Evolutionary conservation across 148 eudicot species (phyloP), one percentile per base, ranked within the genome.

Genomic region (Simmondsia chinensis): DNA sequence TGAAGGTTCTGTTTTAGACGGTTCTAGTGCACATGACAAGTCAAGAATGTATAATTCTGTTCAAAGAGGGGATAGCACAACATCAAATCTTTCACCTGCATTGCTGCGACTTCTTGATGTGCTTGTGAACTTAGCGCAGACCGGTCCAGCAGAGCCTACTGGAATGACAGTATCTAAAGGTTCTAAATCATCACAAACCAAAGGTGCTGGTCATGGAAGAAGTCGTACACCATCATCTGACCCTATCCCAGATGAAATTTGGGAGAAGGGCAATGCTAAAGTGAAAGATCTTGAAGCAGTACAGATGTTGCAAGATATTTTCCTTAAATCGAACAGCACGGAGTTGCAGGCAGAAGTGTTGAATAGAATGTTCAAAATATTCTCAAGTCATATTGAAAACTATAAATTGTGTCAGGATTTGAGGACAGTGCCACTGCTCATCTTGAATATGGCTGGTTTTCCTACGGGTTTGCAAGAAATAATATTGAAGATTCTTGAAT

Each of bases 221-320:
- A 79, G 72, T 52, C 77, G 56, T 23, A 57, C 83, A 15, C 41
- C 81, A 22, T 87, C 94, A 27, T 48, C 64, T 57, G 96, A 80
- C 37, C 18, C 54, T 14, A 23, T 54, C 25, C 57, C 69, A 18
- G 99, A 80, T 64, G 96, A 86, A 27, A 50, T 55, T 24, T 82
- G 82, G 91, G 94, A 82, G 49, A 80, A 71, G 68, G 77, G 67
- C 54, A 74, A 72, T 48, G 66, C 55, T 39, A 86, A 82, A 71
- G 83, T 93, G 33, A 86, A 80, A 68, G 99, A 93, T 52, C 74
- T 86, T 27, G 96, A 93, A 59, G 99, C 99, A 32, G 96, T 93
- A 30, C 96, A 86, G 56, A 73, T 93, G 82, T 64, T 93, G 73
- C 99, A 86, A 66, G 99, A 93, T 52, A 83, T 93, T 64, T 82